These are phyloP conservation scores for Diddensiella transvaalensis DNA, from an alignment of 805 yeast genomes.

Conservation along the genomic window DNA sequence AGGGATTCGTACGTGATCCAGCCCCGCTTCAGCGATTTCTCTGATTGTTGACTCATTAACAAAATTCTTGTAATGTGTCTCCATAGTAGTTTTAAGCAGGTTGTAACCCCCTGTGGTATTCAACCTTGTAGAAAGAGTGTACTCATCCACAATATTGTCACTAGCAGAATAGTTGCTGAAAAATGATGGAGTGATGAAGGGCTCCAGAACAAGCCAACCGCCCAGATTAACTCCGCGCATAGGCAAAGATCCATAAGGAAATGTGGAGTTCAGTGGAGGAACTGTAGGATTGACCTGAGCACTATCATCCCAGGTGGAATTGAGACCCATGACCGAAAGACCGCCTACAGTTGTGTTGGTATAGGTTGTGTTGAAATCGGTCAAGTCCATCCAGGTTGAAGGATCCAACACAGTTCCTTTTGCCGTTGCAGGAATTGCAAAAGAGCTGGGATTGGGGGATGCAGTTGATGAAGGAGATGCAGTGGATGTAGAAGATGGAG, in stretches of 20 bases:
- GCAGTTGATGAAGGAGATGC: slow-evolving; percentile 3
- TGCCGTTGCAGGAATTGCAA: slow-evolving; percentile 24
- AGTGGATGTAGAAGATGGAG: slow-evolving; percentile 4
- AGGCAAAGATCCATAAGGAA: slow-evolving; percentile 29
- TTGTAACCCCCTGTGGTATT: slow-evolving; percentile 52
- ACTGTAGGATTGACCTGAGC: slow-evolving; percentile 28
- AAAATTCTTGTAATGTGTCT: slow-evolving; percentile 67
- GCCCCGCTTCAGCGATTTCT: slow-evolving; percentile 55
- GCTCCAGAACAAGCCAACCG: slow-evolving; percentile 86
- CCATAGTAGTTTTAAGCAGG: slow-evolving; percentile 46
- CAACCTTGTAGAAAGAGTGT: slow-evolving; percentile 51
- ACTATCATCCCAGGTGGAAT: slow-evolving; percentile 31
- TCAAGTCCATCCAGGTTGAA: slow-evolving; percentile 33
- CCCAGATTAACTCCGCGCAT: slow-evolving; percentile 75
- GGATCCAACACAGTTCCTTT: slow-evolving; percentile 29
- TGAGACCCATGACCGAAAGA: slow-evolving; percentile 35
- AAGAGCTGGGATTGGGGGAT: slow-evolving; percentile 4
- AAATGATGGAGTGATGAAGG: slow-evolving; percentile 76
- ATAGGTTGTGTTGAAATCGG: slow-evolving; percentile 35
- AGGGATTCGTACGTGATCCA: slow-evolving; percentile 74
- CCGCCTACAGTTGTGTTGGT: slow-evolving; percentile 35
- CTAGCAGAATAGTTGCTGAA: slow-evolving; percentile 40
- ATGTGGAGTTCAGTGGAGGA: slow-evolving; percentile 28
- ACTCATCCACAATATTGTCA: slow-evolving; percentile 64
- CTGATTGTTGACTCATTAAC: slow-evolving; percentile 64